These are phyloP conservation scores for Acaromyces ingoldii DNA, from an alignment of 1,284 basidiomycete species.

Conservation along the genomic window DNA sequence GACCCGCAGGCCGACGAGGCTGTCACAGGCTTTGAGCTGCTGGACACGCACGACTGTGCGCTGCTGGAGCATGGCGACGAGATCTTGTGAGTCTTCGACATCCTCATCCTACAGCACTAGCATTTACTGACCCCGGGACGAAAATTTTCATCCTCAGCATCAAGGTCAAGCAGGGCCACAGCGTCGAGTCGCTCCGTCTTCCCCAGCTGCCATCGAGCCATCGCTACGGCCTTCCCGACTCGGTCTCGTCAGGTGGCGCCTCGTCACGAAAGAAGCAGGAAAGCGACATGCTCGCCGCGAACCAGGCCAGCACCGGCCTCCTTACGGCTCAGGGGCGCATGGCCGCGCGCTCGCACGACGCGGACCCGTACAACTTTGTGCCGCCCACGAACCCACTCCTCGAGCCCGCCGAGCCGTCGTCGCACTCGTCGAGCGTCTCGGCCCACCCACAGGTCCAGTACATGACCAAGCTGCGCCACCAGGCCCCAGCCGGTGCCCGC, in stretches of 20 bases:
- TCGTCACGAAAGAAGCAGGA: too few relatives aligned
- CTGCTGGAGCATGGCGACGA: slow-evolving; percentile 47
- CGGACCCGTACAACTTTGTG: slow-evolving; percentile 8
- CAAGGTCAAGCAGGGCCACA: slow-evolving; percentile 22
- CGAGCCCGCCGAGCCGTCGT: slow-evolving; percentile 43
- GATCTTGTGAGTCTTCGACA: slow-evolving; percentile 26
- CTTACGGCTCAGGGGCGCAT: too few relatives aligned
- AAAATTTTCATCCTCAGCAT: slow-evolving; percentile 9
- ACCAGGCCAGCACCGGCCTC: neutral
- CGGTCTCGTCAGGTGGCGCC: too few relatives aligned
- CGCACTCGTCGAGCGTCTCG: slow-evolving; percentile 44
- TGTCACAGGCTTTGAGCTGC: slow-evolving; percentile 35
- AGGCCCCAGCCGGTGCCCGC: neutral
- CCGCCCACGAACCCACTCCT: slow-evolving; percentile 37
- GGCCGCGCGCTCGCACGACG: neutral
- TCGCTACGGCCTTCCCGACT: slow-evolving; percentile 35
- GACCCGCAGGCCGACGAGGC: slow-evolving; percentile 7
- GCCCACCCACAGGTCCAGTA: slow-evolving; percentile 45
- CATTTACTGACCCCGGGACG: neutral
- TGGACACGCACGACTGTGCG: slow-evolving; percentile 46
- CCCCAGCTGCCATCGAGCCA: slow-evolving; percentile 29
- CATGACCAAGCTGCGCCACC: neutral
- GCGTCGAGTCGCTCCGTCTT: slow-evolving; percentile 33
- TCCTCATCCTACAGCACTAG: too few relatives aligned
- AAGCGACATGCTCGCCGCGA: too few relatives aligned